Conservation (phyloP, 345 rosid species). For the Murraya paniculata region DNA sequence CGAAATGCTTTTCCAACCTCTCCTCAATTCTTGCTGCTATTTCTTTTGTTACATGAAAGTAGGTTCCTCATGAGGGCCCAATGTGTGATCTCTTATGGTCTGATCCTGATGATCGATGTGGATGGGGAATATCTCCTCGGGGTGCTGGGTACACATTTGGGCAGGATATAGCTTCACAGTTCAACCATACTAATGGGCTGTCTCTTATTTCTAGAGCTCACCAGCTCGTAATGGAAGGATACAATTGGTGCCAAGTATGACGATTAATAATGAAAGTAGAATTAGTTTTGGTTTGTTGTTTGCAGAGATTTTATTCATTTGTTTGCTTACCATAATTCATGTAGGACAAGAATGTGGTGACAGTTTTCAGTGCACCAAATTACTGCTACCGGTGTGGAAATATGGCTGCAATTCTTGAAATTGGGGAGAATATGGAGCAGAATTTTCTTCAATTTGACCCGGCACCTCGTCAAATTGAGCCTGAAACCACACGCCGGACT, state of each 20-base stretch:
- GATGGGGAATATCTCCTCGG: conserved; percentile 59
- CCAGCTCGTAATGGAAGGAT: conserved; percentile 92
- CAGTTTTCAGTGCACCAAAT: conserved; percentile 84
- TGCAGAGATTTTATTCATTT: neutral
- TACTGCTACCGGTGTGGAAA: conserved; percentile 82
- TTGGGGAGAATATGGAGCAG: conserved; percentile 82
- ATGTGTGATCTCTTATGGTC: conserved; percentile 90
- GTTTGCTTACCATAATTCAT: neutral
- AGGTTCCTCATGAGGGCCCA: conserved; percentile 88
- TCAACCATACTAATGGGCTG: conserved; percentile 79
- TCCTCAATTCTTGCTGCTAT: neutral
- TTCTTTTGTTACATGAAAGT: neutral
- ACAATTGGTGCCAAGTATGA: conserved; percentile 79
- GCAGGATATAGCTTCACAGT: conserved; percentile 67
- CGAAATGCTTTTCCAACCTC: neutral
- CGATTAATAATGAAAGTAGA: neutral
- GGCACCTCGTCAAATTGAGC: conserved; percentile 83
- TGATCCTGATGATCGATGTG: conserved; percentile 60
- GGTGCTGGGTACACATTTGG: conserved; percentile 62
- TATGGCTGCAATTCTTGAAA: conserved; percentile 87
- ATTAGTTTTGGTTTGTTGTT: neutral
- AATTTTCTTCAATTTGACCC: conserved; percentile 87
- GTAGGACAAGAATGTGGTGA: conserved; percentile 77
- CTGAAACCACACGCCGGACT: conserved; percentile 75
- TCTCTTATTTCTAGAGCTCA: conserved; percentile 80